Evolutionary conservation across 1,284 basidiomycete species (phyloP), one percentile per base, ranked within the genome.

Genomic region (Ustanciosporium gigantosporum): DNA sequence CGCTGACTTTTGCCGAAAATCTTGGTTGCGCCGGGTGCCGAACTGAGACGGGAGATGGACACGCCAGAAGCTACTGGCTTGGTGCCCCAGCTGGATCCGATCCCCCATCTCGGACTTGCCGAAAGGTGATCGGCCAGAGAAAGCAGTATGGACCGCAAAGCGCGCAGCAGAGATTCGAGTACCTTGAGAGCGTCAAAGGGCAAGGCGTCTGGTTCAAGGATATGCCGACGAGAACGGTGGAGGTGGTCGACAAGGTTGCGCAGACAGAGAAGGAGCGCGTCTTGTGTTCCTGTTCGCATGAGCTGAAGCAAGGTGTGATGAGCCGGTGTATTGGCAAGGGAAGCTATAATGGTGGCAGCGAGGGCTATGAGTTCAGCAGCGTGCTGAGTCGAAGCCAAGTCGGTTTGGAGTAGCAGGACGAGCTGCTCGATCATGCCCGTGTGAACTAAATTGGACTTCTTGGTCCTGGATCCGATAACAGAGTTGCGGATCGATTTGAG

Each of bases 91-190:
- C 67, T 69, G 2, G 53, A 56, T n/a, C 73, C 73, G 27, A 68
- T 57, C 14, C 71, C 69, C 61, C 65, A 70, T n/a, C 70, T 49
- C 9, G 66, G 57, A 31, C 64, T 66, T 17, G 68, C 51, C 3
- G 67, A 53, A 16, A 75, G 49, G 27, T 74, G 67, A 24, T 70
- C 61, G 0, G 71, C 57, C n/a, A 75, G 42, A 2, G 73, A 60
- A 27, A 68, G 45, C 5, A 74, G 31, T 14, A 75, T 48, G 25
- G 68, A 60, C 8, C 71, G 58, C 13, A 73, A 50, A 5, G 71
- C 67, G 6, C 73, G 42, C 4, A 75, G 36, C 0, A 52, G 23
- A 11, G 66, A 66, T 27, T 70, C 66, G 27, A 74, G 55, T 2
- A 65, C 39, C 31, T 27, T 41, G 11, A 59, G 50, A 16, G 47